Conservation (phyloP, 177 flowering plant genomes). For the Vitis hybrid region DNA sequence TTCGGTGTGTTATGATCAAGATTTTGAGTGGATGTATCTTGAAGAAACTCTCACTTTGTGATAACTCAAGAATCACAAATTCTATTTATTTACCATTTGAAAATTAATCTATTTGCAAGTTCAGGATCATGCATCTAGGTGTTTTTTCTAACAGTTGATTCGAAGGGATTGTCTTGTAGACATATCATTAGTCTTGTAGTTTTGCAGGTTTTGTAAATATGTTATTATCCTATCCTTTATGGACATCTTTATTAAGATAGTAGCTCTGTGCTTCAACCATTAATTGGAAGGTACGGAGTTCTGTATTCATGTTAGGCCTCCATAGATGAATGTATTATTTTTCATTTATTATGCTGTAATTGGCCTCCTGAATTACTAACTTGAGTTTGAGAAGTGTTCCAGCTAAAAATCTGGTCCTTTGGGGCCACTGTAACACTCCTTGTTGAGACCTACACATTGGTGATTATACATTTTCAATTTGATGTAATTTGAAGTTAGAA, state of each 20-base stretch:
- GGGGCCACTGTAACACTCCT: neutral
- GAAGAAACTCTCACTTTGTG: too few species aligned
- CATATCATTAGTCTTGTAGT: conserved; percentile 27
- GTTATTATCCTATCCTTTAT: conserved; percentile 9
- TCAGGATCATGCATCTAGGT: neutral
- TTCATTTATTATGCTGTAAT: neutral
- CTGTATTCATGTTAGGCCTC: too few species aligned
- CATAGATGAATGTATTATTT: conserved; percentile 1
- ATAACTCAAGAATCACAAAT: too few species aligned
- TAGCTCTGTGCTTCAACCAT: conserved; percentile 24
- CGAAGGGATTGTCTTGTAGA: neutral
- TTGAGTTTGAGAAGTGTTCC: neutral
- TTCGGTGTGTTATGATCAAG: neutral
- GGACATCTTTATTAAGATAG: conserved; percentile 21
- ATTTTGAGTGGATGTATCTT: too few species aligned
- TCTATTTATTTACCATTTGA: neutral
- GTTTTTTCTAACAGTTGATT: neutral
- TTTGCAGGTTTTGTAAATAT: conserved; percentile 33
- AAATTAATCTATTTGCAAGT: neutral
- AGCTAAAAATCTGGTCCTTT: neutral
- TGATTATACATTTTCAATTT: conserved; percentile 1
- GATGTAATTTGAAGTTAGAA: neutral
- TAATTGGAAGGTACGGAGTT: conserved; percentile 36
- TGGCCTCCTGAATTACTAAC: conserved; percentile 2
- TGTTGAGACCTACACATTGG: conserved; percentile 4